Evolutionary conservation across 768 basidiomycete genomes (phyloP).

Genomic region (Tulasnella sp.): DNA sequence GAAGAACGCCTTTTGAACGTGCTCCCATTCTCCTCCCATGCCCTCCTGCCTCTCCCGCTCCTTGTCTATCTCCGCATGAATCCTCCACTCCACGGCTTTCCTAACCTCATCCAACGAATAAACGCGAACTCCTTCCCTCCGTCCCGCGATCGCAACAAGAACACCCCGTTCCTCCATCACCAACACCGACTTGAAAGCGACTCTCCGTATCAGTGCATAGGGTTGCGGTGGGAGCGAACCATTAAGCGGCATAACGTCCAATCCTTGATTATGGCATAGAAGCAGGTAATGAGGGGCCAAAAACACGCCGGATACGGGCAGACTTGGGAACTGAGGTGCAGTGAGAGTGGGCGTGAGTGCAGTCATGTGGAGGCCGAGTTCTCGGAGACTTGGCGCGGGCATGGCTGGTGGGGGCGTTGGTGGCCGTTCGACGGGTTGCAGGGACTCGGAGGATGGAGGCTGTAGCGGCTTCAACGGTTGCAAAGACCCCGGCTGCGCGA

Average conservation of each 20-base stretch:
- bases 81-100: constrained; percentile 84
- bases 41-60: constrained; percentile 56
- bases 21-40: too few species aligned
- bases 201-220: constrained; percentile 58
- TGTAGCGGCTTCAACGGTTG: too few species aligned
- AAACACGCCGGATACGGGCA: constrained; percentile 78
- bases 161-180: constrained; percentile 45
- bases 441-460: too few species aligned
- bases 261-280: constrained; percentile 81
- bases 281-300: constrained; percentile 79
- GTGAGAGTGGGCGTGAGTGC: too few species aligned
- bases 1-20: too few species aligned
- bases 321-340: constrained; percentile 42
- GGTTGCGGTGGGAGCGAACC: constrained; percentile 76
- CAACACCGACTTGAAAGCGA: too few species aligned
- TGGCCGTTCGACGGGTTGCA: too few species aligned
- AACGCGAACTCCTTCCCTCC: constrained; percentile 83
- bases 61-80: constrained; percentile 75
- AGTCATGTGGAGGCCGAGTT: too few species aligned
- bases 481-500: constrained; percentile 67
- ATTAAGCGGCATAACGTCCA: constrained; percentile 79
- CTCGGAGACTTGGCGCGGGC: too few species aligned
- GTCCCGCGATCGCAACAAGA: constrained; percentile 85
- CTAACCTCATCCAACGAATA: constrained; percentile 87
- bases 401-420: too few species aligned